Evolutionary conservation across 1,284 basidiomycete species (phyloP), one percentile per base, ranked within the genome.

Genomic region (Pseudozyma sp.): DNA sequence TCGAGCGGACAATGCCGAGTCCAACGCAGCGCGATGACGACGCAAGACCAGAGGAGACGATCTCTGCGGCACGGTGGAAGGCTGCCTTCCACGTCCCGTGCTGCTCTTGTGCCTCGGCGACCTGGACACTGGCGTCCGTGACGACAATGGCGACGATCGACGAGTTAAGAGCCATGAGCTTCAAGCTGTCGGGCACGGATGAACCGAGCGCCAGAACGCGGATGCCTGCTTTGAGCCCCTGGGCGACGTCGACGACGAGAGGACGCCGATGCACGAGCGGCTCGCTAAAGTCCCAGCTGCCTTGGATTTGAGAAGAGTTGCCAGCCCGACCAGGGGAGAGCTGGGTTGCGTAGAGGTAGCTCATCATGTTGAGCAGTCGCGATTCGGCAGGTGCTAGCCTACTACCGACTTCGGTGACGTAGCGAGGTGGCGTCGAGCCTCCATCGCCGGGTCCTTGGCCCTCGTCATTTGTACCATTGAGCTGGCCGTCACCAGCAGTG

Each of bases 131-230:
- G 31, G 9, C 19, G 8, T 59, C 60, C 16, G 44, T 40, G 17
- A 70, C 63, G 35, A 77, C 62, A 31, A 84, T 58, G 5, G 73
- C 94, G 7, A 97, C 92, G 24, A 98, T 77, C 1, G 90, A 89
- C 0, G 92, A 92, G 71, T 94, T 94, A 46, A 98, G 86, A 0
- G 93, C 93, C 4, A 89, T 86, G 0, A 85, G 85, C 44, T 61
- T 58, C 19, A 30, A 60, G 39, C 40, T 54, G 47, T 72, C 70
- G 6, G 69, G 73, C 10, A 81, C 73, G 11, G 58, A 59, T 7
- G 74, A 78, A 7, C 77, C 75, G 10, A 64, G 37, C 6, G 71
- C 57, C 34, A 84, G 55, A 16, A 81, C 57, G 10, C 69, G 66
- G 13, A 81, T 61, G 92, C 84, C 83, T 94, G 93, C 7, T 87